These are phyloP conservation scores for Paxillus involutus DNA, from an alignment of 768 basidiomycete genomes.

Conservation along the genomic window DNA sequence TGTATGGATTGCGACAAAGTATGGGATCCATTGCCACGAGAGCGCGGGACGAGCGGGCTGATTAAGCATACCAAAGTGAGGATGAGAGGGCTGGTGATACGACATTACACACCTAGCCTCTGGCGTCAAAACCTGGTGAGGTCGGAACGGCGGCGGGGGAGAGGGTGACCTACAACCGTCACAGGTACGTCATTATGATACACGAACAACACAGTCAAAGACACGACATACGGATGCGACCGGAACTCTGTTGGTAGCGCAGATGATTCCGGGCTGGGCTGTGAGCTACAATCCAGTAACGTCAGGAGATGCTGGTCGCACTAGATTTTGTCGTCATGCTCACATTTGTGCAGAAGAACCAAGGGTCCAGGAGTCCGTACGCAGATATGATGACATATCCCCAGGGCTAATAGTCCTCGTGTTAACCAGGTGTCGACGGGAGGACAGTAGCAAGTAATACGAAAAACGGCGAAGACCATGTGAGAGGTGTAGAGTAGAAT, in stretches of 20 bases:
- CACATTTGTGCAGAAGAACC: slow-evolving; percentile 15
- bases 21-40: slow-evolving; percentile 20
- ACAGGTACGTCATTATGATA: neutral
- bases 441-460: neutral
- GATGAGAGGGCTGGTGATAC: neutral
- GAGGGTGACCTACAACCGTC: slow-evolving; percentile 15
- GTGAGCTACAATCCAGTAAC: slow-evolving; percentile 1
- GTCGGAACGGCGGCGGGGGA: slow-evolving; percentile 17
- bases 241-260: slow-evolving; percentile 25
- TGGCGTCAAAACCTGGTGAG: slow-evolving; percentile 28
- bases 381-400: slow-evolving; percentile 31
- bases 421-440: slow-evolving; percentile 9
- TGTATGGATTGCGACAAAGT: slow-evolving; percentile 1
- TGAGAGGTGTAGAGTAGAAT: too few species aligned
- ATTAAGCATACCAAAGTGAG: slow-evolving; percentile 6
- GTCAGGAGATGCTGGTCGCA: too few species aligned
- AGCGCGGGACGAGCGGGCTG: slow-evolving; percentile 23
- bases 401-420: slow-evolving; percentile 29
- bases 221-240: slow-evolving; percentile 18
- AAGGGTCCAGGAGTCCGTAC: slow-evolving; percentile 14
- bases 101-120: slow-evolving; percentile 27
- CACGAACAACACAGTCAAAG: neutral
- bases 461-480: neutral
- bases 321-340: neutral
- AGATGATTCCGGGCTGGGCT: slow-evolving; percentile 6